Conservation (phyloP, 2,329 filamentous ascomycete species). For the Paraphaeosphaeria minitans region DNA sequence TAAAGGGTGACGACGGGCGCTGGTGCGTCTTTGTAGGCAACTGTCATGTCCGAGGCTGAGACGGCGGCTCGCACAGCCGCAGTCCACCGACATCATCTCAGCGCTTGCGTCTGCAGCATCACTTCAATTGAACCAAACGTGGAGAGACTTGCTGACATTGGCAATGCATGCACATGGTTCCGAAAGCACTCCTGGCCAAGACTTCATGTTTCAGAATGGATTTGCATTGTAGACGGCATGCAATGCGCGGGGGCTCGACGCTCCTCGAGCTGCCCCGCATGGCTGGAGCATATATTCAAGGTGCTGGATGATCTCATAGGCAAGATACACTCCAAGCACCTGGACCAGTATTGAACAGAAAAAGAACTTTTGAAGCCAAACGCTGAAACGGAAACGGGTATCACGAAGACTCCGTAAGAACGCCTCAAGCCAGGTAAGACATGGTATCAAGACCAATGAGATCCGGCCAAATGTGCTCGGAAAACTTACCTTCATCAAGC, state of each 20-base stretch:
- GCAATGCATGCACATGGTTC: neutral
- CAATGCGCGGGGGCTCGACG: neutral
- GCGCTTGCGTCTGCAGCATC: conserved; percentile 3
- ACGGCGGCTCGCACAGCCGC: no score
- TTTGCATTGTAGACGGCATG: neutral
- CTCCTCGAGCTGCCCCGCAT: neutral
- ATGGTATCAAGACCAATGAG: neutral
- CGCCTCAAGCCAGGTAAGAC: neutral
- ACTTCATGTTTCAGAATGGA: neutral
- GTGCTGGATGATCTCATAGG: neutral
- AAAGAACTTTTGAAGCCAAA: neutral
- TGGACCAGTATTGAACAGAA: neutral
- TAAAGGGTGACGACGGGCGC: conserved; percentile 21
- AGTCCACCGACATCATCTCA: conserved; percentile 25
- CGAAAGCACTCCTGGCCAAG: no score
- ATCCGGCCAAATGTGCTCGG: neutral
- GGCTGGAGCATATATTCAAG: neutral
- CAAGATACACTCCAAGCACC: neutral
- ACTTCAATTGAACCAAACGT: conserved; percentile 2
- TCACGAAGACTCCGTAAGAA: neutral
- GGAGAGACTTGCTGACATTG: neutral
- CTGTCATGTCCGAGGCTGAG: conserved; percentile 30
- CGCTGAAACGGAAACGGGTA: conserved; percentile 1
- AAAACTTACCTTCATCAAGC: conserved; percentile 2
- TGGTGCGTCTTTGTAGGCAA: conserved; percentile 15